Percentiles rank a stretch among this genome's conserved stretches.
Conservation (phyloP, 1,284 basidiomycete species). For the Trametes pubescens region DNA sequence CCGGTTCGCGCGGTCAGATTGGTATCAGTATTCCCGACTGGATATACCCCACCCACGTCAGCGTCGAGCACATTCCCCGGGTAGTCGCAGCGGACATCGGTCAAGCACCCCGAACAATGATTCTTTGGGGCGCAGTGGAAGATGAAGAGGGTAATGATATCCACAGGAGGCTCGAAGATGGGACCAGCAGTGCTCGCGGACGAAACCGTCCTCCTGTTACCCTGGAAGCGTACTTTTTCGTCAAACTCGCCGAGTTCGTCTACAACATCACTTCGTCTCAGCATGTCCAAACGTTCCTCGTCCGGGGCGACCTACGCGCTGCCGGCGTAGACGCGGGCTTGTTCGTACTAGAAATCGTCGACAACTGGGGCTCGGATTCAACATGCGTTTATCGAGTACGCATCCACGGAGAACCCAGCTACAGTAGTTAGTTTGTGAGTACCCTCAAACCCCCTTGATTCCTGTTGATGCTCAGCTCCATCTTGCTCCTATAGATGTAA, state of each 20-base stretch:
- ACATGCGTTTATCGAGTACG: constrained; percentile 28
- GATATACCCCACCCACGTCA: constrained; percentile 24
- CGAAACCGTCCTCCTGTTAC: background rate
- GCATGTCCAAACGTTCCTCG: constrained; percentile 21
- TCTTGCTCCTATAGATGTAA: too few species aligned
- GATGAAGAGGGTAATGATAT: constrained; percentile 7
- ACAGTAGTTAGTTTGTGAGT: background rate
- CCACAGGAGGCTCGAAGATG: background rate
- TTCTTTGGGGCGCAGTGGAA: constrained; percentile 23
- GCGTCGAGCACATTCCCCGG: constrained; percentile 25
- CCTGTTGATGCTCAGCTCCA: too few species aligned
- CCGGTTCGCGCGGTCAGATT: constrained; percentile 11
- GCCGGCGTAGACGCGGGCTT: constrained; percentile 16
- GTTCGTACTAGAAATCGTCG: constrained; percentile 23
- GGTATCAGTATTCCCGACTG: constrained; percentile 7
- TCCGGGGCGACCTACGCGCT: constrained; percentile 7
- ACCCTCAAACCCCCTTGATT: too few species aligned
- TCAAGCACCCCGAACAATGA: constrained; percentile 19
- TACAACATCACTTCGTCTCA: constrained; percentile 10
- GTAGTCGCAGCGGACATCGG: constrained; percentile 14
- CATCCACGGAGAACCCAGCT: constrained; percentile 18
- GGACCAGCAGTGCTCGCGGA: background rate
- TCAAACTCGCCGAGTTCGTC: constrained; percentile 14
- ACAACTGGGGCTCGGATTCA: constrained; percentile 21
- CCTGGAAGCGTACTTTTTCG: constrained; percentile 1